Conservation (phyloP, 768 basidiomycete genomes). For the Paxillus ammoniavirescens region DNA sequence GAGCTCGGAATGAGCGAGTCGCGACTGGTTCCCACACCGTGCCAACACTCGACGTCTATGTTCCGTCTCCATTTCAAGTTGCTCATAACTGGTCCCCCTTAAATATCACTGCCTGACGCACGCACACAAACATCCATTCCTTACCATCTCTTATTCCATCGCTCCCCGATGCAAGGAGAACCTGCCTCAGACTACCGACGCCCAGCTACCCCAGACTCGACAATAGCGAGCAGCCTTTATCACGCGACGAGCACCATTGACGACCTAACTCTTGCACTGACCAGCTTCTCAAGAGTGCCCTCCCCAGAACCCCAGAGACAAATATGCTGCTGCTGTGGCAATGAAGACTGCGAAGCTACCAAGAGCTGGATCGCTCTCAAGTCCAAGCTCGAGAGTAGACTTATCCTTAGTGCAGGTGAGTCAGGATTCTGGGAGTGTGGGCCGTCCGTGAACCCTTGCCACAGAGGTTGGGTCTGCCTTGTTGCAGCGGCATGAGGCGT, state of each 20-base stretch:
- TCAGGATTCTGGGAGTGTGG: conserved; percentile 12
- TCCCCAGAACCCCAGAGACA: conserved; percentile 65
- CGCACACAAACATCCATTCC: neutral
- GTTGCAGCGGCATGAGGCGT: conserved; percentile 82
- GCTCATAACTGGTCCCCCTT: neutral
- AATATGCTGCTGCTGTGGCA: conserved; percentile 63
- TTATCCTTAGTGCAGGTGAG: conserved; percentile 86
- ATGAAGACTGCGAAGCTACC: conserved; percentile 63
- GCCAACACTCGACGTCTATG: neutral
- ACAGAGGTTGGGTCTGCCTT: conserved; percentile 90
- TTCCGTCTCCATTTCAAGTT: neutral
- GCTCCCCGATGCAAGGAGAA: conserved; percentile 22
- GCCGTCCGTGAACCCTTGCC: conserved; percentile 5
- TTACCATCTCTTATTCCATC: neutral
- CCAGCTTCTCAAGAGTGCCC: conserved; percentile 67
- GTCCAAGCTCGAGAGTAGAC: conserved; percentile 68
- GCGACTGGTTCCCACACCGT: neutral
- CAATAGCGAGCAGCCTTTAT: conserved; percentile 49
- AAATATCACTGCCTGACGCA: conserved; percentile 1
- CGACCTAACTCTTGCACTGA: conserved; percentile 72
- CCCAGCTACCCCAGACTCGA: conserved; percentile 49
- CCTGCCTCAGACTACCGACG: conserved; percentile 26
- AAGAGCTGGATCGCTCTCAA: conserved; percentile 64
- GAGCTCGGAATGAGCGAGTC: too few species aligned
- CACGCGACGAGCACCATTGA: conserved; percentile 66